Conservation (phyloP, 106 monocot genomes). For the Allium cepa region DNA sequence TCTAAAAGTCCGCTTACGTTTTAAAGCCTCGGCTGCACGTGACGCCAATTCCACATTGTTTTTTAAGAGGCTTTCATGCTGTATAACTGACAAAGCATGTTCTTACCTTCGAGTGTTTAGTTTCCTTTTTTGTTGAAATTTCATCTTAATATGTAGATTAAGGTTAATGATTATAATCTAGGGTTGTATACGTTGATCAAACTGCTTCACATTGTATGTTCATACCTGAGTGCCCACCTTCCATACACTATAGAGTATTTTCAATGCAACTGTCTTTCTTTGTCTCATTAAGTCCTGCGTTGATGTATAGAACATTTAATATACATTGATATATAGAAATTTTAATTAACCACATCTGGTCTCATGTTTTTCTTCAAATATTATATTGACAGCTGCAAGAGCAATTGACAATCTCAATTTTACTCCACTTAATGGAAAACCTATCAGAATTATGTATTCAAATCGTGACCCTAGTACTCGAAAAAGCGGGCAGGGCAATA, state of each 20-base stretch:
- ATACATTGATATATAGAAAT: background rate
- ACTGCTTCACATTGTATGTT: background rate
- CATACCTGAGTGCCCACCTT: background rate
- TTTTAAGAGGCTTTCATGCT: no score
- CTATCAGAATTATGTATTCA: constrained; percentile 89
- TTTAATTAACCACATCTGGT: background rate
- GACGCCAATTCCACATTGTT: no score
- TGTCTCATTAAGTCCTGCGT: no score
- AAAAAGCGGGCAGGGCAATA: constrained; percentile 76
- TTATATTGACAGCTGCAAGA: constrained; percentile 48
- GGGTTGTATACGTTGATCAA: background rate
- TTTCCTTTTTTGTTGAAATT: no score
- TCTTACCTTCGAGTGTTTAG: no score
- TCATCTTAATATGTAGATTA: no score
- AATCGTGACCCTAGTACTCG: constrained; percentile 87
- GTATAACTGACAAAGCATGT: no score
- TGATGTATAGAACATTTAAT: background rate
- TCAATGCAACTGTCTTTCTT: background rate
- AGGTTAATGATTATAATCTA: no score
- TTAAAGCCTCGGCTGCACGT: no score
- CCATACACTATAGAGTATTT: background rate
- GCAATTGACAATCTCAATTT: constrained; percentile 80
- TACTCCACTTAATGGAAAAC: constrained; percentile 60
- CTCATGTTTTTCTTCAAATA: background rate
- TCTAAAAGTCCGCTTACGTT: no score